These are phyloP conservation scores for Carex scoparia DNA, from an alignment of 176 grass and related monocot species.

Conservation along the genomic window DNA sequence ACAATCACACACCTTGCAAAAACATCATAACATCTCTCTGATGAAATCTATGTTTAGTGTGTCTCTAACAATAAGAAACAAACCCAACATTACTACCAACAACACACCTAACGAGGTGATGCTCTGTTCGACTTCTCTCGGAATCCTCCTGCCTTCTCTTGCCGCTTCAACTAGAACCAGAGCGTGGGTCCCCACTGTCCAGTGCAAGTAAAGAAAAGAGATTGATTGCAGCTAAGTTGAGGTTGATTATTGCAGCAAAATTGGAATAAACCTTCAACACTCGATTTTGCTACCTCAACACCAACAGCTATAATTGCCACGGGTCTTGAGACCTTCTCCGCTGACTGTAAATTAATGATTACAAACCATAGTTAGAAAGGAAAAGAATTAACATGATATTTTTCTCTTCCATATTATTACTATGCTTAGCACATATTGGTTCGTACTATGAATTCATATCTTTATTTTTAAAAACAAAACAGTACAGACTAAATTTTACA, in stretches of 20 bases:
- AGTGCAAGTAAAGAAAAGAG: slow-evolving; percentile 64
- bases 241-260: slow-evolving; percentile 34
- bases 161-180: too few species aligned
- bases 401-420: too few species aligned
- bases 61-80: slow-evolving; percentile 95
- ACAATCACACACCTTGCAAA: slow-evolving; percentile 2
- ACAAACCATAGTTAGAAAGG: not conserved
- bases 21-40: slow-evolving; percentile 74
- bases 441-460: too few species aligned
- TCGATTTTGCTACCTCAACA: slow-evolving; percentile 72
- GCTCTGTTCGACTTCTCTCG: too few species aligned
- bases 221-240: slow-evolving; percentile 40
- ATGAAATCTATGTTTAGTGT: slow-evolving; percentile 95
- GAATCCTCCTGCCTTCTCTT: too few species aligned
- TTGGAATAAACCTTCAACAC: slow-evolving; percentile 65
- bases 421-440: too few species aligned
- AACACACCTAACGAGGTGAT: slow-evolving; percentile 45
- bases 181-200: slow-evolving; percentile 25
- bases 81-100: slow-evolving; percentile 71
- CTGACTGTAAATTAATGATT: slow-evolving; percentile 29
- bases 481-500: too few species aligned
- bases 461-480: too few species aligned
- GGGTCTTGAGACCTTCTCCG: slow-evolving; percentile 73
- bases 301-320: slow-evolving; percentile 91
- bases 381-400: not conserved